phyloP scores from a whole-genome alignment of 306 rosid species.

The Sicyos edulis region DNA sequence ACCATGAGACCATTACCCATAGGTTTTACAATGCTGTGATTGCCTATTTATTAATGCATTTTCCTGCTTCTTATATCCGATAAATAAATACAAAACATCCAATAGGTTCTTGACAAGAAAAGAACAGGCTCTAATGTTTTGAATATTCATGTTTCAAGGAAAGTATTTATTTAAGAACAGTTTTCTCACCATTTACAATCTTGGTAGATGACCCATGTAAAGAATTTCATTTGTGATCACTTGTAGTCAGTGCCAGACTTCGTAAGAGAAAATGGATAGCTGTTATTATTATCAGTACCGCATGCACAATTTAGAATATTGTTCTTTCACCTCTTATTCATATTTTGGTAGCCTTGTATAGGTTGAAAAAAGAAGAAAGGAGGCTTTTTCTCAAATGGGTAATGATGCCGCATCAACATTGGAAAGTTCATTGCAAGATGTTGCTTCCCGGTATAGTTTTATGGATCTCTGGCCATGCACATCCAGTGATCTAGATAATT shows the following conservation, averaged over 20 bases:
- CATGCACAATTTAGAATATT: background rate
- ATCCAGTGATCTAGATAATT: constrained; percentile 72
- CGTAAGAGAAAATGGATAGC: background rate
- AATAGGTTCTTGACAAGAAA: background rate
- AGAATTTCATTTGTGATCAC: background rate
- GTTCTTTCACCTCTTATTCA: background rate
- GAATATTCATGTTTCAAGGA: background rate
- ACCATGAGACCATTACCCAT: background rate
- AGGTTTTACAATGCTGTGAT: no score
- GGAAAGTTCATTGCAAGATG: constrained; percentile 73
- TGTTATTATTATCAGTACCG: background rate
- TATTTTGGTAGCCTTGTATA: no score
- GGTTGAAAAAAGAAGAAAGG: constrained; percentile 93
- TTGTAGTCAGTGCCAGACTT: background rate
- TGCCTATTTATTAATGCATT: background rate
- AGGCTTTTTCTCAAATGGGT: constrained; percentile 58
- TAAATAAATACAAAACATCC: background rate
- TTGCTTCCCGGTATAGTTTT: constrained; percentile 82
- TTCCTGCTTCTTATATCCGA: background rate
- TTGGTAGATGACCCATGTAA: background rate
- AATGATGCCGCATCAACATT: constrained; percentile 60
- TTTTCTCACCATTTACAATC: background rate
- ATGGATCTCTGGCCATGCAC: constrained; percentile 97
- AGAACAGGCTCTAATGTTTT: background rate
- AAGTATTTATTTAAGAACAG: background rate